Evolutionary conservation across 345 rosid species (phyloP).

Genomic region (Populus tremula): DNA sequence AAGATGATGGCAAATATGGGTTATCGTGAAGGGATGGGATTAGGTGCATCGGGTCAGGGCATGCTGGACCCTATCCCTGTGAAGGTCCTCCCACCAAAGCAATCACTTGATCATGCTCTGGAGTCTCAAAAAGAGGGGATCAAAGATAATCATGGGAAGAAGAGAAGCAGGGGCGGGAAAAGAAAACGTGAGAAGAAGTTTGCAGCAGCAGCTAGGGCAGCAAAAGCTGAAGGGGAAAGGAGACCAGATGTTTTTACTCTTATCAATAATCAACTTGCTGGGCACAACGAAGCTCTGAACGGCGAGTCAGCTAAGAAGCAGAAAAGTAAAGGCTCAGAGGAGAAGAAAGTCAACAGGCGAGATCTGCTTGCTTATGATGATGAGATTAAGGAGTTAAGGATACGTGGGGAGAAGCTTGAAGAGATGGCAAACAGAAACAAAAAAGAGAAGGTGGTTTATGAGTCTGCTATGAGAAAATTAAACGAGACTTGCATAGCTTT

Average conservation of each 20-base stretch:
- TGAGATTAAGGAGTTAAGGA: slow-evolving; percentile 63
- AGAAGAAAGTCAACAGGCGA: slow-evolving; percentile 61
- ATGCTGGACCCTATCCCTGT: slow-evolving; percentile 77
- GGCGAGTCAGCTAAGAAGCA: slow-evolving; percentile 40
- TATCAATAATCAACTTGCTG: slow-evolving; percentile 64
- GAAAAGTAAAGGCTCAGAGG: slow-evolving; percentile 43
- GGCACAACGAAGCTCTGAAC: slow-evolving; percentile 35
- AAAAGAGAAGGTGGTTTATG: slow-evolving; percentile 71
- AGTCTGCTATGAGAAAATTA: slow-evolving; percentile 72
- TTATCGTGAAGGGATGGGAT: slow-evolving; percentile 89
- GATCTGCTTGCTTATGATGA: slow-evolving; percentile 68
- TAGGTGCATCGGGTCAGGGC: slow-evolving; percentile 84
- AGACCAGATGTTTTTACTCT: slow-evolving; percentile 76
- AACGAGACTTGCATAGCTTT: slow-evolving; percentile 58
- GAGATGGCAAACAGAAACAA: slow-evolving; percentile 76
- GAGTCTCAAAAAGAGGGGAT: slow-evolving; percentile 45
- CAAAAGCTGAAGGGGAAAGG: slow-evolving; percentile 52
- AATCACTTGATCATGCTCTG: slow-evolving; percentile 75
- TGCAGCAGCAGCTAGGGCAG: slow-evolving; percentile 67
- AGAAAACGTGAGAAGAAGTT: slow-evolving; percentile 81
- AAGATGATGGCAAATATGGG: slow-evolving; percentile 99
- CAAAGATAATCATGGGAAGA: slow-evolving; percentile 49
- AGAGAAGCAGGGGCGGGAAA: slow-evolving; percentile 84
- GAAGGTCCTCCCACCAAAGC: slow-evolving; percentile 77
- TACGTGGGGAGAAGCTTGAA: slow-evolving; percentile 59